Conservation (phyloP, 208 protist species). For the Trypanosoma rangeli region DNA sequence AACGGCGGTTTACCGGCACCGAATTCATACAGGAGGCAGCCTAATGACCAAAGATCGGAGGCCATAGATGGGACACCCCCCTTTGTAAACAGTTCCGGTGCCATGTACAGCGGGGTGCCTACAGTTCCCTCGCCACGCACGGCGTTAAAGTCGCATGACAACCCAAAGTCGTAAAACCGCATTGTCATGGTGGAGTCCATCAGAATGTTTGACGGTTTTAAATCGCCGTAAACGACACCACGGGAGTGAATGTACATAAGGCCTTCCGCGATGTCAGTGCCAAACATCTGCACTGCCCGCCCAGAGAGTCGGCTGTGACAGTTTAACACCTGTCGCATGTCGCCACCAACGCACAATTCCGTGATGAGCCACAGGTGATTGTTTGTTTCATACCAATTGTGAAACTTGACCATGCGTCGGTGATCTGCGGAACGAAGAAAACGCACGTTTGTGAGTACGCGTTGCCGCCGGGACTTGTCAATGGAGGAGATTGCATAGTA, state of each 20-base stretch:
- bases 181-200: conserved; percentile 90
- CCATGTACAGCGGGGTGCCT: conserved; percentile 93
- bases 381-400: conserved; percentile 96
- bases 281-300: conserved; percentile 75
- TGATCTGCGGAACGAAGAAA: conserved; percentile 77
- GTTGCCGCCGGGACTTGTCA: conserved; percentile 87
- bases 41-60: conserved; percentile 94
- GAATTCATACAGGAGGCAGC: conserved; percentile 94
- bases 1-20: conserved; percentile 93
- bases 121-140: conserved; percentile 27
- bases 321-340: conserved; percentile 80
- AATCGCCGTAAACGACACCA: conserved; percentile 88
- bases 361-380: conserved; percentile 97
- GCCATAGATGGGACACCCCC: conserved; percentile 74
- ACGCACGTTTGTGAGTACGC: conserved; percentile 86
- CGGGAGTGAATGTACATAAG: conserved; percentile 91
- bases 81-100: conserved; percentile 90
- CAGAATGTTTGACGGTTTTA: conserved; percentile 94
- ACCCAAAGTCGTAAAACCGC: conserved; percentile 93
- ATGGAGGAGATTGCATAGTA: conserved; percentile 95
- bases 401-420: conserved; percentile 89
- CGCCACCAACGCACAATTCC: conserved; percentile 92
- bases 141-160: conserved; percentile 62
- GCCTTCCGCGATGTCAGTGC: conserved; percentile 79
- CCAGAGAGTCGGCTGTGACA: conserved; percentile 67